These are phyloP conservation scores for Cladosporium sp. DNA, from an alignment of 2,329 filamentous ascomycete genomes.

Conservation along the genomic window DNA sequence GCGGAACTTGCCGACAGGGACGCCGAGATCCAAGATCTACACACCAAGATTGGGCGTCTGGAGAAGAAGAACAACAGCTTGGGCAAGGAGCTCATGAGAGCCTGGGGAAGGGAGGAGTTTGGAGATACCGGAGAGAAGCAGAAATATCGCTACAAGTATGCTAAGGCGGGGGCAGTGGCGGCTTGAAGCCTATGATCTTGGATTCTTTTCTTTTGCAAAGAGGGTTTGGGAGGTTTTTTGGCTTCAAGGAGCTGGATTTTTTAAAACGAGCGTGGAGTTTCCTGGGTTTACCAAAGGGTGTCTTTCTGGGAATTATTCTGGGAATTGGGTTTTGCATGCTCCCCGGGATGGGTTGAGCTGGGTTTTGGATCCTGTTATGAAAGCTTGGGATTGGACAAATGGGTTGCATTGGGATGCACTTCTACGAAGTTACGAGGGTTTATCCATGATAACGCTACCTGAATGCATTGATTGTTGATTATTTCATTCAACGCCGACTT, in stretches of 20 bases:
- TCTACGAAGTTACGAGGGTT: conserved; percentile 4
- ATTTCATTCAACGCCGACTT: too few species aligned
- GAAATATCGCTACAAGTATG: conserved; percentile 31
- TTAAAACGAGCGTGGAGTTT: background rate
- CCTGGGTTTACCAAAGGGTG: background rate
- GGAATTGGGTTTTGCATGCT: background rate
- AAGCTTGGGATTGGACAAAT: background rate
- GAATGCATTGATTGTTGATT: background rate
- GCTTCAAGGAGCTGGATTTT: background rate
- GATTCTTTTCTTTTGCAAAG: background rate
- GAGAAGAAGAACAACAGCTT: conserved; percentile 29
- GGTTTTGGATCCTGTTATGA: background rate
- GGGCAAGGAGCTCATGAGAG: conserved; percentile 60
- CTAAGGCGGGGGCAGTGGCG: background rate
- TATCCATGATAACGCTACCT: background rate
- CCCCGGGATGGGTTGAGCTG: conserved; percentile 10
- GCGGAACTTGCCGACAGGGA: conserved; percentile 18
- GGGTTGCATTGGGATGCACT: background rate
- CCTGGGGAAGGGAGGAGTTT: conserved; percentile 65
- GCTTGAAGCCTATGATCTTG: background rate
- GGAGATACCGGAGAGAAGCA: conserved; percentile 28
- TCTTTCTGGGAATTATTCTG: background rate
- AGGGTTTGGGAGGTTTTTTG: background rate
- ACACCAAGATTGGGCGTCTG: conserved; percentile 20
- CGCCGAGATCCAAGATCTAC: conserved; percentile 20